phyloP scores from a whole-genome alignment of 345 rosid species.

The Sisymbrium irio region DNA sequence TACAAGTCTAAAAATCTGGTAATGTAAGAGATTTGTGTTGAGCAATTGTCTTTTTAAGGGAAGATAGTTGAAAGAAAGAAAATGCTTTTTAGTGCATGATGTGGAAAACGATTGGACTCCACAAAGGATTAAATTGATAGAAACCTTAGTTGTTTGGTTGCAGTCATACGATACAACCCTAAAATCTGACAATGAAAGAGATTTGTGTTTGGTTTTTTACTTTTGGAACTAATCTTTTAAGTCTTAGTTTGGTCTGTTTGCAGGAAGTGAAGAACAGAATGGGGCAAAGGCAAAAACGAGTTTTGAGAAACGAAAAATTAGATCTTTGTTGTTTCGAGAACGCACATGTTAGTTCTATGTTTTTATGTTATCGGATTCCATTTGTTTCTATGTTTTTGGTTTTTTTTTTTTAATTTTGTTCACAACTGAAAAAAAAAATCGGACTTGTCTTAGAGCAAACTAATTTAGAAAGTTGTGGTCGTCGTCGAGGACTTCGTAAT shows the following conservation, averaged over 20 bases:
- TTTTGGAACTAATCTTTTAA: neutral
- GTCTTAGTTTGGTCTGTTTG: constrained; percentile 5
- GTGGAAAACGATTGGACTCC: too few relatives aligned
- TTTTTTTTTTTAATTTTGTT: neutral
- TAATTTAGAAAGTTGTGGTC: neutral
- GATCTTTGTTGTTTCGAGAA: neutral
- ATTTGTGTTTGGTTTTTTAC: neutral
- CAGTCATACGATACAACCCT: neutral
- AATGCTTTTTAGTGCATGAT: too few relatives aligned
- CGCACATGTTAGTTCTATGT: neutral
- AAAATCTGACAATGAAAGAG: neutral
- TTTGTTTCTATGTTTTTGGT: constrained; percentile 6
- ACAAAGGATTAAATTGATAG: too few relatives aligned
- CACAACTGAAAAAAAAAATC: neutral
- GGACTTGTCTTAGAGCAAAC: neutral
- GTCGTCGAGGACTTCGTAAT: neutral
- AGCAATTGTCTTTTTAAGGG: too few relatives aligned
- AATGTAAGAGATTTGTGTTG: too few relatives aligned
- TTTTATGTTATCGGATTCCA: constrained; percentile 10
- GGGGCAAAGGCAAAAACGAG: neutral
- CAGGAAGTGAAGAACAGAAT: neutral
- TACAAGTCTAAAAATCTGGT: too few relatives aligned
- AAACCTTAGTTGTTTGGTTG: neutral
- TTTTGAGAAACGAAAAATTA: neutral
- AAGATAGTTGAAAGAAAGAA: too few relatives aligned